Percentiles rank a stretch among this genome's conserved stretches.
These are phyloP conservation scores for Spinellus fusiger DNA, from an alignment of 192 early-diverging fungal species.

Conservation along the genomic window DNA sequence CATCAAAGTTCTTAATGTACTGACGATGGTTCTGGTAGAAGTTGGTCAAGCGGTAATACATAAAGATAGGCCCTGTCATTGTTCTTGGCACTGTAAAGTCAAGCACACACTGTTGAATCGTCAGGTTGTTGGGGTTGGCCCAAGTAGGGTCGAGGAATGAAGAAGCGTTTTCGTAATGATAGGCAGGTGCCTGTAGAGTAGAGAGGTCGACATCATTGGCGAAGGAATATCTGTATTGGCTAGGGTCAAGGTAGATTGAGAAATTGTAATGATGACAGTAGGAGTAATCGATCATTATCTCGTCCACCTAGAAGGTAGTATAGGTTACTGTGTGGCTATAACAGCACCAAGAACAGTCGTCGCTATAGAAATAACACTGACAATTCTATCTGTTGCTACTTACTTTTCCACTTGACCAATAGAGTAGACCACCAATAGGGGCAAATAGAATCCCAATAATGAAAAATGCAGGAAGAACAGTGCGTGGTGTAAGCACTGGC, in stretches of 20 bases:
- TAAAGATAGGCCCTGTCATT: conserved; percentile 70
- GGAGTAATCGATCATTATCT: conserved; percentile 44
- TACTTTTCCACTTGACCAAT: conserved; percentile 55
- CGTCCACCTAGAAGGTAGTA: conserved; percentile 32
- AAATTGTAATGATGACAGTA: conserved; percentile 20
- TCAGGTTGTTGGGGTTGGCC: conserved; percentile 4
- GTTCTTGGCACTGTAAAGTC: conserved; percentile 57
- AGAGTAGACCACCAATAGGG: conserved; percentile 81
- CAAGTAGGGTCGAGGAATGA: conserved; percentile 11
- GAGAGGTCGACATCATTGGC: background rate
- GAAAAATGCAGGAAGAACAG: conserved; percentile 92
- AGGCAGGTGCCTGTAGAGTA: conserved; percentile 13
- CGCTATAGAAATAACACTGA: conserved; percentile 26
- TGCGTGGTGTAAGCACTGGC: conserved; percentile 92
- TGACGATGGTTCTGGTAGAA: conserved; percentile 95
- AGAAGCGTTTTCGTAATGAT: conserved; percentile 12
- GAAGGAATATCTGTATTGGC: conserved; percentile 20
- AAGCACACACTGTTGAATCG: conserved; percentile 56
- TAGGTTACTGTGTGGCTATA: no score
- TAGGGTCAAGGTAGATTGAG: conserved; percentile 17
- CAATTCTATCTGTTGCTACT: background rate
- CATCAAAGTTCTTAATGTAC: conserved; percentile 78
- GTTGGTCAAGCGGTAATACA: conserved; percentile 92
- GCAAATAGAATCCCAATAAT: conserved; percentile 88
- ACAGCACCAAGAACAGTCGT: no score